Evolutionary conservation across 345 rosid genomes (phyloP).

Genomic region (Linum lewisii): DNA sequence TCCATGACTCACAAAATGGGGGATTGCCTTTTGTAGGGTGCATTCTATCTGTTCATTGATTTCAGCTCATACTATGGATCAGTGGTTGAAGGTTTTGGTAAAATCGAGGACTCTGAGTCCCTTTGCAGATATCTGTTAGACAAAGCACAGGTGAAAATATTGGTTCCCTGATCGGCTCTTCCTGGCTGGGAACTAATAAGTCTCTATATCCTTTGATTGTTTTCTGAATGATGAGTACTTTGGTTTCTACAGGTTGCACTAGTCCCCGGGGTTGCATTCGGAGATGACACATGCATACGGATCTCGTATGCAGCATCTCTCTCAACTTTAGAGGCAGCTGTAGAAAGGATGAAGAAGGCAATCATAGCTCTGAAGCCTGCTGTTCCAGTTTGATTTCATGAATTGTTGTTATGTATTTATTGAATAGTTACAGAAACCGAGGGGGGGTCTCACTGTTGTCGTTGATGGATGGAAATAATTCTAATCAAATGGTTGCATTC

Average conservation of each 20-base stretch:
- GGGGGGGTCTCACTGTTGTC: no score
- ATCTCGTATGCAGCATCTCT: slow-evolving; percentile 90
- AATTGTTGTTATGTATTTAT: no score
- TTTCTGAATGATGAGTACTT: neutral
- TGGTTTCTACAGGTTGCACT: slow-evolving; percentile 57
- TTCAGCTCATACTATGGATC: slow-evolving; percentile 75
- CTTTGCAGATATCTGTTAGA: slow-evolving; percentile 56
- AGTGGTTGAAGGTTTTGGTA: slow-evolving; percentile 70
- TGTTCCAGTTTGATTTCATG: slow-evolving; percentile 34
- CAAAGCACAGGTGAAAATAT: slow-evolving; percentile 37
- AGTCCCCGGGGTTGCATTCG: slow-evolving; percentile 98
- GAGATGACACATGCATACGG: slow-evolving; percentile 77
- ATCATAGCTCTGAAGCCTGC: slow-evolving; percentile 44
- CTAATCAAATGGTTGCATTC: no score
- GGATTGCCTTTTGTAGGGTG: slow-evolving; percentile 53
- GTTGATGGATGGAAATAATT: no score
- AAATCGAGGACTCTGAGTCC: slow-evolving; percentile 46
- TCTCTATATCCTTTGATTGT: neutral
- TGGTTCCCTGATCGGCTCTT: no score
- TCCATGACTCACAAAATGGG: neutral
- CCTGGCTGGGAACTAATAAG: neutral
- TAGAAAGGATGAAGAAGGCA: slow-evolving; percentile 69
- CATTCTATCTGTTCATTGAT: slow-evolving; percentile 83
- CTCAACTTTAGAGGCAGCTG: slow-evolving; percentile 62
- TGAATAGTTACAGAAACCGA: no score